phyloP scores from a whole-genome alignment of 768 basidiomycete species.

The Suillus variegatus region DNA sequence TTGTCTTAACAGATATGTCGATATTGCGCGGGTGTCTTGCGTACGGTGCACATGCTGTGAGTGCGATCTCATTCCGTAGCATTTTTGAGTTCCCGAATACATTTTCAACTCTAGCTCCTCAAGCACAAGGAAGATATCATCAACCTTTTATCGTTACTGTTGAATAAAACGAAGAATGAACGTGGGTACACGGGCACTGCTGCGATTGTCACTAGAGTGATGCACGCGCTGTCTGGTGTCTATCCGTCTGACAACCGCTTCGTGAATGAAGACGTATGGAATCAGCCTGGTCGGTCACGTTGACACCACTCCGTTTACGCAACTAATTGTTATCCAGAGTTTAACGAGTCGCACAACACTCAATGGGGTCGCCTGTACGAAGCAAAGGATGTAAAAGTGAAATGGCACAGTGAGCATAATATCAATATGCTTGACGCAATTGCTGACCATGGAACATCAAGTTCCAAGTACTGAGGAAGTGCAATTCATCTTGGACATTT shows the following conservation, averaged over 20 bases:
- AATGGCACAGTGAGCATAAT: conserved; percentile 76
- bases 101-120: conserved; percentile 51
- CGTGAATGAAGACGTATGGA: conserved; percentile 82
- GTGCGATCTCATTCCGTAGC: conserved; percentile 21
- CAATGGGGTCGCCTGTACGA: conserved; percentile 85
- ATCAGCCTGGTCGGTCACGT: conserved; percentile 58
- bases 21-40: conserved; percentile 84
- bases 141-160: conserved; percentile 59
- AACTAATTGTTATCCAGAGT: conserved; percentile 41
- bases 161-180: conserved; percentile 84
- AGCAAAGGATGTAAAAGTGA: conserved; percentile 74
- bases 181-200: conserved; percentile 84
- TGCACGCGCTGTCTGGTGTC: conserved; percentile 73
- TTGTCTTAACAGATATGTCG: conserved; percentile 57
- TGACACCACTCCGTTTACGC: conserved; percentile 12
- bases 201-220: conserved; percentile 70
- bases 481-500: conserved; percentile 74
- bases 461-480: conserved; percentile 58
- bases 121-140: conserved; percentile 68
- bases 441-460: conserved; percentile 22
- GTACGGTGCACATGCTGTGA: conserved; percentile 64
- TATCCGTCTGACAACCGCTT: conserved; percentile 81
- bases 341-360: conserved; percentile 59
- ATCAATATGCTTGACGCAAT: background rate
- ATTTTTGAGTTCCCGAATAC: conserved; percentile 9